Percentiles rank a stretch among this genome's conserved stretches.
phyloP scores from a whole-genome alignment of 352 stramenopile species.

The Globisporangium perplexum region DNA sequence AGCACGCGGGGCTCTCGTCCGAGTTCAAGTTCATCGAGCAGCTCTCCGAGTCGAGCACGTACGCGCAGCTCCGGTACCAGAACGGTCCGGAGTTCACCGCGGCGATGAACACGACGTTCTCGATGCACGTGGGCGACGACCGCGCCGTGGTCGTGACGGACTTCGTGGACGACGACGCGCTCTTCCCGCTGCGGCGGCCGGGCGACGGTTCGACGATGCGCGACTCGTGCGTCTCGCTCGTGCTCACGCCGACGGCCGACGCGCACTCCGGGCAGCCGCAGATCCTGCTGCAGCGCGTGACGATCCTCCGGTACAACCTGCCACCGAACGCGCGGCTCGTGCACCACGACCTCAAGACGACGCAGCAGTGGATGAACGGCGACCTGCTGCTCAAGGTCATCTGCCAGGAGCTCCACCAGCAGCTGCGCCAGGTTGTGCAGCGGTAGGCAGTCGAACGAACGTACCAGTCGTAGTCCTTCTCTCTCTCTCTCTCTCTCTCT shows the following conservation, averaged over 20 bases:
- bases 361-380: constrained; percentile 47
- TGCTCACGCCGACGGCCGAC: constrained; percentile 28
- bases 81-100: constrained; percentile 31
- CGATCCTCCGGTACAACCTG: constrained; percentile 43
- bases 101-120: constrained; percentile 36
- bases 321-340: constrained; percentile 32
- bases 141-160: constrained; percentile 37
- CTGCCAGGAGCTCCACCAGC: constrained; percentile 37
- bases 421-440: constrained; percentile 1
- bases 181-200: constrained; percentile 21
- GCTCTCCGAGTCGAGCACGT: constrained; percentile 20
- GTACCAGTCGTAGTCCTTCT: neutral
- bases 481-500: too few relatives aligned
- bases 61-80: constrained; percentile 36
- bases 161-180: constrained; percentile 37
- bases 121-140: constrained; percentile 20
- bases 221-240: constrained; percentile 28
- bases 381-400: constrained; percentile 55
- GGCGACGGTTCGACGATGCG: constrained; percentile 16
- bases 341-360: constrained; percentile 42
- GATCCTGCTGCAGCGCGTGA: constrained; percentile 43
- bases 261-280: constrained; percentile 22
- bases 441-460: neutral
- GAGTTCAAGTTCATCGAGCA: constrained; percentile 26
- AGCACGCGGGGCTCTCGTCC: constrained; percentile 21